Conservation (phyloP, 345 rosid genomes). For the Atalantia buxifolia region DNA sequence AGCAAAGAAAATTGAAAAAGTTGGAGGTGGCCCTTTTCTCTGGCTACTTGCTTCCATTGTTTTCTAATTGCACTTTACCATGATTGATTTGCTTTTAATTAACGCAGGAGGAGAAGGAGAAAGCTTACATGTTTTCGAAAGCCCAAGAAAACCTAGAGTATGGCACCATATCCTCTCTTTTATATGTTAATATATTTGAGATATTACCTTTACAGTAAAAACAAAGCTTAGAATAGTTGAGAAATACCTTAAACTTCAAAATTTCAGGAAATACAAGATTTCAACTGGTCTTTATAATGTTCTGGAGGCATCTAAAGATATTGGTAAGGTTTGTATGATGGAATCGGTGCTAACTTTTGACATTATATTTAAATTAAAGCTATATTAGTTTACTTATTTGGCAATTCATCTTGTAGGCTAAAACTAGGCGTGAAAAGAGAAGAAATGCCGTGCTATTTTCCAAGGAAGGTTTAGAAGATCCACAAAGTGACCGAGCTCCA, state of each 20-base stretch:
- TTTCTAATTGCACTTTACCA: slow-evolving; percentile 2
- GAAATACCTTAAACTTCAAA: slow-evolving; percentile 41
- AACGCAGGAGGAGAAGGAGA: slow-evolving; percentile 66
- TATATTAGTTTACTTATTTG: slow-evolving; percentile 6
- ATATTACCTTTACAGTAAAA: not conserved
- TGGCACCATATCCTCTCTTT: not conserved
- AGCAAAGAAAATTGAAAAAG: slow-evolving; percentile 70
- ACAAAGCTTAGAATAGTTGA: not conserved
- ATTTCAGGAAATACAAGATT: slow-evolving; percentile 68
- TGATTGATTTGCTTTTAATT: not conserved
- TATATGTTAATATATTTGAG: not conserved
- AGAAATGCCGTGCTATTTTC: slow-evolving; percentile 52
- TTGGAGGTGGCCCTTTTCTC: slow-evolving; percentile 40
- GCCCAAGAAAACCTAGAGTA: slow-evolving; percentile 63
- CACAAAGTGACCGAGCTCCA: slow-evolving; percentile 22
- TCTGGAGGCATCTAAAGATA: slow-evolving; percentile 59
- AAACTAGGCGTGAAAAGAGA: slow-evolving; percentile 58
- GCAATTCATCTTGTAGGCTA: slow-evolving; percentile 36
- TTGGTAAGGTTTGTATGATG: slow-evolving; percentile 54
- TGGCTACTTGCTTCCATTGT: not conserved
- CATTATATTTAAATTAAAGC: not conserved
- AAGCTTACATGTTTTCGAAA: slow-evolving; percentile 34
- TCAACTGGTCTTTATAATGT: slow-evolving; percentile 57
- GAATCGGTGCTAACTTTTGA: slow-evolving; percentile 7
- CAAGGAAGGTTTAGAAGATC: slow-evolving; percentile 52